Evolutionary conservation across 441 rosid genomes (phyloP).

Genomic region (Eugenia klotzschiana): DNA sequence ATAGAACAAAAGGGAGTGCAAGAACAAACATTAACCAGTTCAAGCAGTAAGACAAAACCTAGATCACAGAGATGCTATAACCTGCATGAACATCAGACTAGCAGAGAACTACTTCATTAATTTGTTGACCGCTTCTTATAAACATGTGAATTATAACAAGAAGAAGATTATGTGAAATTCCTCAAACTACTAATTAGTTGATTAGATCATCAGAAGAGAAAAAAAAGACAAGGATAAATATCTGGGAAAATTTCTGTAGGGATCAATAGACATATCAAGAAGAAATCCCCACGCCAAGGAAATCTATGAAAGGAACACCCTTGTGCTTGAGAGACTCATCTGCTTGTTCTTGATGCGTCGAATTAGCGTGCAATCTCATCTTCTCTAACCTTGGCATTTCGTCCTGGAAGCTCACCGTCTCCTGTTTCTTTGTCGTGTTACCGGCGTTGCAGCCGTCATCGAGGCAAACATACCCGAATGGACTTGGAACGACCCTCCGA

Average conservation of each 20-base stretch:
- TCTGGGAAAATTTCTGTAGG: background rate
- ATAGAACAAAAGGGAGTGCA: background rate
- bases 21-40: background rate
- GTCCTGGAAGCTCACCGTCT: background rate
- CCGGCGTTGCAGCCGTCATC: conserved; percentile 10
- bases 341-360: conserved; percentile 17
- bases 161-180: background rate
- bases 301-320: conserved; percentile 33
- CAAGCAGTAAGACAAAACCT: background rate
- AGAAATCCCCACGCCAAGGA: conserved; percentile 44
- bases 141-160: background rate
- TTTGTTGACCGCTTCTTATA: background rate
- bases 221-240: background rate
- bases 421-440: conserved; percentile 8
- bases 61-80: background rate
- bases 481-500: conserved; percentile 23
- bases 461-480: conserved; percentile 14
- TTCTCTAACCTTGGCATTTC: conserved; percentile 2
- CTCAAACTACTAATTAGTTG: background rate
- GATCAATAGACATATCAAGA: background rate
- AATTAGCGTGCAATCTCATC: conserved; percentile 1
- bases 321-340: conserved; percentile 20
- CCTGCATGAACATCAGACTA: background rate
- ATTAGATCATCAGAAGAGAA: background rate
- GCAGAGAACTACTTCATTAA: background rate